Evolutionary conservation across 306 rosid species (phyloP).

Genomic region (Lathyrus oleraceus): DNA sequence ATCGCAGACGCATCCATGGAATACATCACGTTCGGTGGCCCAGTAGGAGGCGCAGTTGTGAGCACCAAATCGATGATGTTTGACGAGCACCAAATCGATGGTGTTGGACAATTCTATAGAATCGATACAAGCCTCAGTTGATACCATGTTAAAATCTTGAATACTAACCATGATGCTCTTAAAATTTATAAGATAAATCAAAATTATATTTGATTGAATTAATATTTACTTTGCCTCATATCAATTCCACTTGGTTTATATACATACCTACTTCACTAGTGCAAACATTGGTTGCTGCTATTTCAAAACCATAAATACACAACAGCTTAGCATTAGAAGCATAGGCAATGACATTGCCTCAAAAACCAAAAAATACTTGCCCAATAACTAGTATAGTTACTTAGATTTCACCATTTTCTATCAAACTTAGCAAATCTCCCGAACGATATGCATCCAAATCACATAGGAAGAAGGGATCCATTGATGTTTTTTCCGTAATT

Average conservation of each 20-base stretch:
- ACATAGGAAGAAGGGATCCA: conserved; percentile 12
- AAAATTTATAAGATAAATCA: too few species aligned
- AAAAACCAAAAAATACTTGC: conserved; percentile 13
- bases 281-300: conserved; percentile 13
- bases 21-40: too few species aligned
- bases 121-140: too few species aligned
- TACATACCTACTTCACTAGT: conserved; percentile 19
- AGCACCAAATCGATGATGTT: too few species aligned
- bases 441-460: conserved; percentile 22
- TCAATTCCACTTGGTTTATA: not conserved
- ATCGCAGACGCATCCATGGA: too few species aligned
- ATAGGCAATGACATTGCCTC: conserved; percentile 4
- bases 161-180: too few species aligned
- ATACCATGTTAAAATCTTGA: too few species aligned
- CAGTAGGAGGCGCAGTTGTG: too few species aligned
- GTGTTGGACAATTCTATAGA: too few species aligned
- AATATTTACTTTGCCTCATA: too few species aligned
- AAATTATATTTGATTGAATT: too few species aligned
- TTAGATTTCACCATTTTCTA: not conserved
- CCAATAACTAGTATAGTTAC: conserved; percentile 9
- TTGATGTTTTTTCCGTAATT: conserved; percentile 26
- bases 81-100: too few species aligned
- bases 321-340: conserved; percentile 32
- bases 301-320: conserved; percentile 29
- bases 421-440: not conserved